These are phyloP conservation scores for Triticum monococcum DNA, from an alignment of 176 grass and related monocot species.

Conservation along the genomic window DNA sequence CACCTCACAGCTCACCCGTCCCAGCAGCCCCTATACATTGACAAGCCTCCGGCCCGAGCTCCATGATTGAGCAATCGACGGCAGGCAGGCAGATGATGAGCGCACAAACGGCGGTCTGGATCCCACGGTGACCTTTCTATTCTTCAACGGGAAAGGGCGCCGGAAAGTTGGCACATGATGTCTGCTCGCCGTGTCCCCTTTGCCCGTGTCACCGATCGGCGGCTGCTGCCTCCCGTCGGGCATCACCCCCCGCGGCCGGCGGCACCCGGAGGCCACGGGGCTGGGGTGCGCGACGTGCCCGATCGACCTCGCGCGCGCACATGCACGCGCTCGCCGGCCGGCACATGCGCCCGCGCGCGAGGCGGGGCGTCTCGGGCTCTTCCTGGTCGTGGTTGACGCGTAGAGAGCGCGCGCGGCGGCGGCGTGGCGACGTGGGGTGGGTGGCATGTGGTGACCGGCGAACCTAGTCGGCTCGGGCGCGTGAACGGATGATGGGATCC, in stretches of 20 bases:
- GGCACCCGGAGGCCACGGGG: neutral
- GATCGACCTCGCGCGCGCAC: neutral
- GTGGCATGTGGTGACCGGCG: neutral
- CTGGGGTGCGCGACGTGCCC: neutral
- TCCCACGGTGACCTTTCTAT: neutral
- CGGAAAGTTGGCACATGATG: conserved; percentile 18
- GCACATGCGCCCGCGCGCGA: conserved; percentile 9
- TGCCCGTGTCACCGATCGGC: neutral
- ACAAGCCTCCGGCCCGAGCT: neutral
- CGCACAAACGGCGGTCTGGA: neutral
- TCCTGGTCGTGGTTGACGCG: neutral
- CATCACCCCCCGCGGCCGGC: neutral
- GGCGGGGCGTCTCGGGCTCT: neutral
- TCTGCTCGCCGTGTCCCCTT: neutral
- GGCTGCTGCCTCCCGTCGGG: neutral
- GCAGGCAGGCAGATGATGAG: neutral
- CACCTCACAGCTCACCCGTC: neutral
- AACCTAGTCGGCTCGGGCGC: neutral
- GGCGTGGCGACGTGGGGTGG: neutral
- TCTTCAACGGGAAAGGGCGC: conserved; percentile 11
- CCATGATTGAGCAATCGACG: neutral
- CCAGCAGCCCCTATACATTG: neutral
- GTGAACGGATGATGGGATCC: neutral
- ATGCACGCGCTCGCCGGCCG: neutral
- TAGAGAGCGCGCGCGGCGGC: neutral